phyloP scores from a whole-genome alignment of 1,139 yeast species.

The Schwanniomyces etchellsii region DNA sequence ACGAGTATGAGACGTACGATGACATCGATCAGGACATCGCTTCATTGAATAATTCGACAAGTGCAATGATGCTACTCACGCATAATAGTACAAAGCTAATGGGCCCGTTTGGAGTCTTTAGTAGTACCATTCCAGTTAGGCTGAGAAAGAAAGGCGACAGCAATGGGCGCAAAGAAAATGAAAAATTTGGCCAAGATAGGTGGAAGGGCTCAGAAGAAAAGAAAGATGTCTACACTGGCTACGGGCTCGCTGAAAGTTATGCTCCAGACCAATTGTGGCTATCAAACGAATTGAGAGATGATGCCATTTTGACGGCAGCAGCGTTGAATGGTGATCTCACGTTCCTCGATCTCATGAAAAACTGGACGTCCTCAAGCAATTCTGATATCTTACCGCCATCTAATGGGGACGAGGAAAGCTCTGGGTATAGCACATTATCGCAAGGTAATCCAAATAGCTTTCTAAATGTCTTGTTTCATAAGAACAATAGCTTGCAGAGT shows the following conservation, averaged over 20 bases:
- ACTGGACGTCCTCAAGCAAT: constrained; percentile 17
- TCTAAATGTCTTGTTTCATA: constrained; percentile 49
- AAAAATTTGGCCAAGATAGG: background rate
- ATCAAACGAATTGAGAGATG: constrained; percentile 64
- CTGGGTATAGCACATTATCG: constrained; percentile 1
- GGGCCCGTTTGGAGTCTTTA: constrained; percentile 85
- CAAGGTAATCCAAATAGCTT: constrained; percentile 20
- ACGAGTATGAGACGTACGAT: constrained; percentile 65
- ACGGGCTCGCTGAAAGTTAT: constrained; percentile 6
- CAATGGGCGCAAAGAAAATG: background rate
- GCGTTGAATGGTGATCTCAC: constrained; percentile 63
- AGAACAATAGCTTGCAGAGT: constrained; percentile 18
- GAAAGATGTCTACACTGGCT: constrained; percentile 1
- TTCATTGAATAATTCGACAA: constrained; percentile 42
- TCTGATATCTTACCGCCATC: constrained; percentile 7
- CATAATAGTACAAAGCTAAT: constrained; percentile 51
- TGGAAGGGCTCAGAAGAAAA: background rate
- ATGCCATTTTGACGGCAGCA: constrained; percentile 68
- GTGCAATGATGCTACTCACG: background rate
- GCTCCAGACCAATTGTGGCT: constrained; percentile 51
- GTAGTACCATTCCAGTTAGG: constrained; percentile 3
- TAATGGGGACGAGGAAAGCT: constrained; percentile 1
- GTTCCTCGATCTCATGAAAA: constrained; percentile 48
- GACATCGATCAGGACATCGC: constrained; percentile 76
- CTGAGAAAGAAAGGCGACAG: constrained; percentile 1